Conservation (phyloP, 2,329 filamentous ascomycete genomes). For the Aspergillus arachidicola region DNA sequence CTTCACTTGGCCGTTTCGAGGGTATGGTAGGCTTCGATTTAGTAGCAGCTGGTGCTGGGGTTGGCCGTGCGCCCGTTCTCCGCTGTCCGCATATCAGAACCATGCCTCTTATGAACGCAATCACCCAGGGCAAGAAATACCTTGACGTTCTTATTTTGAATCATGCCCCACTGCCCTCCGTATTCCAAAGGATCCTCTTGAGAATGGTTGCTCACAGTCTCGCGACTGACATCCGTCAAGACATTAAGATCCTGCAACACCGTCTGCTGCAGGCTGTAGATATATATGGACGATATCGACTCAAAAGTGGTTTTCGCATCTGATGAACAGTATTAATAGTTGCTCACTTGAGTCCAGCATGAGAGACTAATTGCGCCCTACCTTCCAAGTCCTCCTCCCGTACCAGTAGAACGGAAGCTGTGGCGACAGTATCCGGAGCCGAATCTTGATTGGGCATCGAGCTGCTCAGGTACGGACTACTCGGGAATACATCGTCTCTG, state of each 20-base stretch:
- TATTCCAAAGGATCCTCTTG: constrained; percentile 62
- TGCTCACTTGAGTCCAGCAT: not conserved
- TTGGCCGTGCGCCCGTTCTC: constrained; percentile 48
- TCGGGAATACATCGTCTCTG: constrained; percentile 60
- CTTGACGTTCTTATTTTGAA: constrained; percentile 71
- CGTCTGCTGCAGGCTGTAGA: constrained; percentile 80
- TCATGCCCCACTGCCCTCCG: constrained; percentile 69
- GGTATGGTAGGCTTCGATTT: constrained; percentile 38
- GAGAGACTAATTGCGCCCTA: constrained; percentile 34
- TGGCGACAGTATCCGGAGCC: constrained; percentile 54
- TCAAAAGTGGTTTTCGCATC: constrained; percentile 70
- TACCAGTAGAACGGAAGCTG: constrained; percentile 66
- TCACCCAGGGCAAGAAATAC: constrained; percentile 28
- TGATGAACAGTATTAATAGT: constrained; percentile 37
- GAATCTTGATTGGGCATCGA: constrained; percentile 61
- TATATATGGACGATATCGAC: constrained; percentile 74
- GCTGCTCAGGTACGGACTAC: constrained; percentile 68
- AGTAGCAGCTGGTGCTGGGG: constrained; percentile 31
- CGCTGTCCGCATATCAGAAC: constrained; percentile 40
- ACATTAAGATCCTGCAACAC: constrained; percentile 72
- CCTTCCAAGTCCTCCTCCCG: constrained; percentile 73
- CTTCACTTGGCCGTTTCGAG: constrained; percentile 42
- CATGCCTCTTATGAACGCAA: not conserved
- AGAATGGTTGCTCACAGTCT: constrained; percentile 59
- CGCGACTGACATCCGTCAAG: constrained; percentile 69